A percentile compares a stretch with the other conserved stretches of the same genome.
Evolutionary conservation across 164 flowering plant species (phyloP).

Genomic region (Houttuynia cordata): DNA sequence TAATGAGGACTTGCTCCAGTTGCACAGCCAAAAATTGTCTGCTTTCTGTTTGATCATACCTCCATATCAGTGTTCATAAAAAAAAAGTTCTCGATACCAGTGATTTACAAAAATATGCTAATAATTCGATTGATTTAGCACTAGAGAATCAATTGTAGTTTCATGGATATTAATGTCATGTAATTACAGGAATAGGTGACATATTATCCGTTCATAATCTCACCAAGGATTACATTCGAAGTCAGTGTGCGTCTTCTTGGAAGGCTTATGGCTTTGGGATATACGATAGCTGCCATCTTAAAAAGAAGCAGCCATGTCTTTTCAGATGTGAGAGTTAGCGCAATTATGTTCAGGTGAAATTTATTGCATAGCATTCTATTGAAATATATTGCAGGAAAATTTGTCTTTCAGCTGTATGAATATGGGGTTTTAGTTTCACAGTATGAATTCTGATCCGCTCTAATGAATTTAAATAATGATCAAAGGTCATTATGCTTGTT

Average conservation of each 20-base stretch:
- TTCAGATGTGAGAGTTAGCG: conserved; percentile 68
- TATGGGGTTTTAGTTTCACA: no score
- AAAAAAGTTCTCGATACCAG: no score
- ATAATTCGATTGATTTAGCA: no score
- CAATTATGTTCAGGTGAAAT: conserved; percentile 67
- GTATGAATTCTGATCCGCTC: no score
- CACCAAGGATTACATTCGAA: conserved; percentile 95
- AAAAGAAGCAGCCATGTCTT: conserved; percentile 91
- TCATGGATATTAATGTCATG: not conserved
- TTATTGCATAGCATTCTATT: not conserved
- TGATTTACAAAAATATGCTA: no score
- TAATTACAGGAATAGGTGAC: conserved; percentile 91
- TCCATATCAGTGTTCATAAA: no score
- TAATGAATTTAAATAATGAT: no score
- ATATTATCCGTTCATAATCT: conserved; percentile 84
- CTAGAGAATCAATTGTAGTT: not conserved
- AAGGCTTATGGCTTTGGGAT: conserved; percentile 96
- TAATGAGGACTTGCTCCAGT: no score
- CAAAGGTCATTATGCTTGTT: no score
- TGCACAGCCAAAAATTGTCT: no score
- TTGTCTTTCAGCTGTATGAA: not conserved
- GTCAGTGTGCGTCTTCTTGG: conserved; percentile 98
- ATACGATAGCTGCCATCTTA: conserved; percentile 89
- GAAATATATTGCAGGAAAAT: not conserved
- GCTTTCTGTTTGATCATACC: no score